Base-by-base conservation (phyloP, 306 rosid genomes). In the Cucumis hystrix region DNA sequence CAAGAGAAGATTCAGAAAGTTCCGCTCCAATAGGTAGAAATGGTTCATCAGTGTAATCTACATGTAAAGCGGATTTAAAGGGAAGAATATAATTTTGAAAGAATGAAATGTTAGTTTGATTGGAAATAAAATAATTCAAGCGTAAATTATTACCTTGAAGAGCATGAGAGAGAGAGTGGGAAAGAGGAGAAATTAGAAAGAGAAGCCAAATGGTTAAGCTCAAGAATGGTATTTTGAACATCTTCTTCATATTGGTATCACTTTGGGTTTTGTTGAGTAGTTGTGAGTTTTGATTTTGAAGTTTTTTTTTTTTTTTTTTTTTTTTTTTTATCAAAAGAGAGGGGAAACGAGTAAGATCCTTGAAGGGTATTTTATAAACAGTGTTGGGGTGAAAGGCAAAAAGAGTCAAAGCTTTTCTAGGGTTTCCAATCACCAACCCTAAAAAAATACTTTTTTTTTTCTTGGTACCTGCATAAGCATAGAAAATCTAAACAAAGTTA, bases 321-420 rank as follows among this genome's bases (percentile, higher is more conserved):
- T 33, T 33, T 33, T 4, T 33, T 33, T 51, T 72, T 25, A 72
- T 72, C 25, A 11, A 72, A 72, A 52, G 77, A 70, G 59, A 72
- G 77, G 61, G 25, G 77, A 72, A 72, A 51, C 28, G 60, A 49
- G 21, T 49, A 45, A 72, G 75, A 72, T 72, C 77, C 61, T 51
- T 51, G 77, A 17, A 72, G 9, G 77, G 61, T 72, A 51, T 70
- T 72, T 51, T 72, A 72, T 72, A 72, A 72, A 72, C 40, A 72
- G 45, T 28, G 45, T 51, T 25, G 37, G 11, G 23, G 25, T 15
- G 20, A 72, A 51, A 65, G 72, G 61, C 45, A 49, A 70, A 70
- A 70, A 72, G 77, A 51, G 77, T 72, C 77, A 72, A 72, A 72
- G 28, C 77, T 72, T 72, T 72, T 72, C 77, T 72, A 72, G 77